These are phyloP conservation scores for Collybia nuda DNA, from an alignment of 768 basidiomycete species.

Conservation along the genomic window DNA sequence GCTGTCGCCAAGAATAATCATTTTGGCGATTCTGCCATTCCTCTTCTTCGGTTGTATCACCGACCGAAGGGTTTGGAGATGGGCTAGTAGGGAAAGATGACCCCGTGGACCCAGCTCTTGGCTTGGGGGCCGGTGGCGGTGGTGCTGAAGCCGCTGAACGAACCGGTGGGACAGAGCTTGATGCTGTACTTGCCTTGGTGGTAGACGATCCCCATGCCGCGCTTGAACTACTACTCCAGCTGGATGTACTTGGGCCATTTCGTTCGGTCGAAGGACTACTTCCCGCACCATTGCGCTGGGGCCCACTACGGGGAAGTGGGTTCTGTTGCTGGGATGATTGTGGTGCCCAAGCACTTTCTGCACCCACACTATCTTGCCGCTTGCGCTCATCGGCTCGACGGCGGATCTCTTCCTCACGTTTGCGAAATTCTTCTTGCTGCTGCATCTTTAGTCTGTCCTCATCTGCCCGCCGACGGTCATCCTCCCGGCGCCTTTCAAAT, in stretches of 20 bases:
- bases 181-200: slow-evolving; percentile 17
- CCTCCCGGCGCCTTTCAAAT: slow-evolving; percentile 23
- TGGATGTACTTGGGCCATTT: slow-evolving; percentile 7
- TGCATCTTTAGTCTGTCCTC: slow-evolving; percentile 30
- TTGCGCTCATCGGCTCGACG: slow-evolving; percentile 45
- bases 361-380: slow-evolving; percentile 39
- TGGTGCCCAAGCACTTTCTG: slow-evolving; percentile 30
- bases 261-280: slow-evolving; percentile 22
- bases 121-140: slow-evolving; percentile 19
- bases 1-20: slow-evolving; percentile 62
- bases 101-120: slow-evolving; percentile 33
- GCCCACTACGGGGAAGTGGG: slow-evolving; percentile 6
- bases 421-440: slow-evolving; percentile 39
- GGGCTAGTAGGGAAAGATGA: slow-evolving; percentile 23
- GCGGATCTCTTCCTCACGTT: slow-evolving; percentile 42
- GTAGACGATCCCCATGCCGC: slow-evolving; percentile 27
- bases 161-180: slow-evolving; percentile 15
- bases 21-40: slow-evolving; percentile 67
- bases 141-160: slow-evolving; percentile 24
- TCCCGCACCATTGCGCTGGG: slow-evolving; percentile 12
- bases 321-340: slow-evolving; percentile 20
- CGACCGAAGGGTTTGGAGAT: slow-evolving; percentile 16
- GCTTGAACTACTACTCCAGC: slow-evolving; percentile 10
- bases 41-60: slow-evolving; percentile 31
- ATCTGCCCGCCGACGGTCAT: slow-evolving; percentile 19